Evolutionary conservation across 164 flowering plant species (phyloP).

Genomic region (Santalum album): DNA sequence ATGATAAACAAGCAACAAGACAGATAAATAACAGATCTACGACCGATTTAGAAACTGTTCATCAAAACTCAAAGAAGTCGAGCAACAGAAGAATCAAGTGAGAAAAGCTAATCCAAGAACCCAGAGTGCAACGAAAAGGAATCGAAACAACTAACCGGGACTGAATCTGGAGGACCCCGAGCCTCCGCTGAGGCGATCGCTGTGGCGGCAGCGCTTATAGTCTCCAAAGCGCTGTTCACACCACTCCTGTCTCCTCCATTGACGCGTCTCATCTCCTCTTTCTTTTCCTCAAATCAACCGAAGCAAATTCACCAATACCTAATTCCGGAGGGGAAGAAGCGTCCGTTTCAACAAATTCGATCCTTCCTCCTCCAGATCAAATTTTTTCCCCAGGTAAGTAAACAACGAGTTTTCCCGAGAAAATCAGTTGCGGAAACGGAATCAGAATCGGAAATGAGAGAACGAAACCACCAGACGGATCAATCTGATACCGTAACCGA

Average conservation of each 20-base stretch:
- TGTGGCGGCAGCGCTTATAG: conserved; percentile 82
- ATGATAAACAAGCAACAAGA: background rate
- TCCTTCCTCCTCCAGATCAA: background rate
- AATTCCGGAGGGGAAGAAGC: no score
- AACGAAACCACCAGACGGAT: background rate
- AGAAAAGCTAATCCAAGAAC: background rate
- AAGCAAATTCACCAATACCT: no score
- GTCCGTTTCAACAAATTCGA: background rate
- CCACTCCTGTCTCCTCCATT: conserved; percentile 28
- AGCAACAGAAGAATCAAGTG: background rate
- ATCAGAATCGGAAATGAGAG: background rate
- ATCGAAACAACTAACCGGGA: conserved; percentile 37
- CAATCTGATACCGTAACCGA: background rate
- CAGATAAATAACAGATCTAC: conserved; percentile 14
- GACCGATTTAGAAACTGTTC: conserved; percentile 1
- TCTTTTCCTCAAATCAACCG: no score
- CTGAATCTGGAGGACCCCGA: conserved; percentile 51
- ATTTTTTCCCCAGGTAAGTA: background rate
- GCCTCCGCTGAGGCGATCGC: conserved; percentile 68
- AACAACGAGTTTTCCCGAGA: conserved; percentile 8
- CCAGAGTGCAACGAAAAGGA: background rate
- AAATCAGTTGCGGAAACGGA: background rate
- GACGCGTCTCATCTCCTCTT: conserved; percentile 20
- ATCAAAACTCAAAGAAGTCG: conserved; percentile 1
- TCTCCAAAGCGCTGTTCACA: conserved; percentile 48